Percentiles rank a stretch among this genome's conserved stretches.
These are phyloP conservation scores for Trypanosoma congolense DNA, from an alignment of 208 protist genomes.

Conservation along the genomic window DNA sequence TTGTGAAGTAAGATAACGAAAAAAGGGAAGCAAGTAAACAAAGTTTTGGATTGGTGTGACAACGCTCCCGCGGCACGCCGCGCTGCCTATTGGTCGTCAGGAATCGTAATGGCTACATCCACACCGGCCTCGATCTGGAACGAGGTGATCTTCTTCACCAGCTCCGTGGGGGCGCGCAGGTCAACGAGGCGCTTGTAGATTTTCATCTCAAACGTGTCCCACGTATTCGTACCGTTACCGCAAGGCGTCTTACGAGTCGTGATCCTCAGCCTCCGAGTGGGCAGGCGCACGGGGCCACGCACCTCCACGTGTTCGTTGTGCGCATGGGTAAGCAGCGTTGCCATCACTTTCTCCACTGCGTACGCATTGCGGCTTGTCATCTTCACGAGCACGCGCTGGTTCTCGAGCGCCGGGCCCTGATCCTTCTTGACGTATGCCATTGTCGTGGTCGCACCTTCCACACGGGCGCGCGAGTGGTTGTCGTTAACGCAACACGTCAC, in stretches of 20 bases:
- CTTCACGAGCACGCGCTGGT: constrained; percentile 96
- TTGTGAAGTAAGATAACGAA: constrained; percentile 1
- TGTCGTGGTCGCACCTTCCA: constrained; percentile 61
- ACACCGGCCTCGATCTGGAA: constrained; percentile 87
- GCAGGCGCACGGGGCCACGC: constrained; percentile 97
- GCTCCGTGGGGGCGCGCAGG: constrained; percentile 86
- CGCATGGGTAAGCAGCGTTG: constrained; percentile 91
- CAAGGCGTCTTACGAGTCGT: constrained; percentile 99
- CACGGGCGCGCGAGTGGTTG: constrained; percentile 6
- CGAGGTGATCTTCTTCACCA: constrained; percentile 91
- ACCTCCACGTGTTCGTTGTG: constrained; percentile 94
- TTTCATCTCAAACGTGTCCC: constrained; percentile 99
- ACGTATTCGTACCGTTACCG: constrained; percentile 99
- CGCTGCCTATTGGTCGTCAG: constrained; percentile 27
- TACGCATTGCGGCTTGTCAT: constrained; percentile 95
- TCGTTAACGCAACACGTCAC: no score
- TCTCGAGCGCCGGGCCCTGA: constrained; percentile 40
- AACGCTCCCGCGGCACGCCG: constrained; percentile 5
- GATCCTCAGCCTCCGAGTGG: constrained; percentile 97
- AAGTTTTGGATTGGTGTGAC: constrained; percentile 14
- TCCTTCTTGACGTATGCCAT: constrained; percentile 82
- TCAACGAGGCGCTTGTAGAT: constrained; percentile 99
- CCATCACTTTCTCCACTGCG: constrained; percentile 97
- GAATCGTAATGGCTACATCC: constrained; percentile 84
- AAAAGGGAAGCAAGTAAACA: constrained; percentile 8